Evolutionary conservation across 257 asterid species (phyloP), one percentile per base, ranked within the genome.

Genomic region (Plantago elongata): DNA sequence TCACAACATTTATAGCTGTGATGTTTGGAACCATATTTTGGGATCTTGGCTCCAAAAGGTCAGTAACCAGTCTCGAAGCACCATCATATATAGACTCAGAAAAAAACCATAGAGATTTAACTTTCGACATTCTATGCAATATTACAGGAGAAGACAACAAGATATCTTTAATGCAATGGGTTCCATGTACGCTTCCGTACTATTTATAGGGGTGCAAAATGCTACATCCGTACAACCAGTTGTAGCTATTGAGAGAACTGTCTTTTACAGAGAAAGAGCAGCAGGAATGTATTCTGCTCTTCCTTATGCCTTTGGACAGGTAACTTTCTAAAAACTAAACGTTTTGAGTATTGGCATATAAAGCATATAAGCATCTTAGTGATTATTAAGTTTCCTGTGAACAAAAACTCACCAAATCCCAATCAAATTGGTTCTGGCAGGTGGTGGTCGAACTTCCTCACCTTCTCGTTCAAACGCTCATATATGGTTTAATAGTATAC

Each of bases 211-310:
- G 2, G 63, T 84, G 10, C 90, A 82, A 68, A 86, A 88, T 18
- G 82, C 89, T 2, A 56, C 85, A 12, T 72, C 95, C 0, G 95
- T 91, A 52, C 98, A 88, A 71, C 96, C 96, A 12, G 81, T 88
- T 7, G 80, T 91, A 8, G 88, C 92, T 0, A 48, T 81, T 15
- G 98, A 88, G 69, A 78, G 98, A 69, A 85, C 92, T 11, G 93
- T 91, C 5, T 88, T 86, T 64, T 91, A 88, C 56, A 77, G 96
- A 72, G 96, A 91, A 74, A 79, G 84, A 69, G 98, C 97, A 0
- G 95, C 95, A 1, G 97, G 98, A 60, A 92, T 88, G 97, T 91
- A 84, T 61, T 83, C 97, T 0, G 85, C 98, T 71, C 57, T 88
- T 47, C 86, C 98, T 0, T 88, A 90, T 65, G 95, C 96, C 13